These are phyloP conservation scores for Plasmodium yoelii DNA, from an alignment of 169 alveolate genomes.

Conservation along the genomic window DNA sequence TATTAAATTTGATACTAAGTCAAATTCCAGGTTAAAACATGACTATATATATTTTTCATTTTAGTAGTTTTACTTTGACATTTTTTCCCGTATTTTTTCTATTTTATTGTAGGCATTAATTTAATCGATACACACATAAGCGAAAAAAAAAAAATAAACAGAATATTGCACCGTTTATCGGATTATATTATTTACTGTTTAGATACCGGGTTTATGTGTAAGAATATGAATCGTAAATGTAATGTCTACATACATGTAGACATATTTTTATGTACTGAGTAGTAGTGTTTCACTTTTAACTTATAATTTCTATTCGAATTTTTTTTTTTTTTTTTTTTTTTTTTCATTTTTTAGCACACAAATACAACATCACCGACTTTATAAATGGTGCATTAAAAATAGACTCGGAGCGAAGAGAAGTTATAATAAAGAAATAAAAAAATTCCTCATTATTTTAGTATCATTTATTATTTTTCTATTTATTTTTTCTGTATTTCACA, in stretches of 20 bases:
- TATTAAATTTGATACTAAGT: constrained; percentile 29
- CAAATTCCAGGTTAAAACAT: constrained; percentile 21
- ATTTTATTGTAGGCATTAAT: constrained; percentile 26
- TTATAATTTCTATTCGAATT: not conserved
- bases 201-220: constrained; percentile 55
- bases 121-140: constrained; percentile 55
- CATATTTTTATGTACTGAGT: not conserved
- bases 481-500: not conserved
- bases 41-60: not conserved
- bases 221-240: not conserved
- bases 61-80: no score
- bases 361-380: constrained; percentile 43
- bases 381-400: constrained; percentile 35
- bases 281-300: not conserved
- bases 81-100: not conserved
- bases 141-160: constrained; percentile 34
- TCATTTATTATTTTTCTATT: not conserved
- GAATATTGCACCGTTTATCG: constrained; percentile 44
- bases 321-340: not conserved
- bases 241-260: not conserved
- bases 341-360: constrained; percentile 18
- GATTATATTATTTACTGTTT: constrained; percentile 44
- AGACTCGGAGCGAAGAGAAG: constrained; percentile 19
- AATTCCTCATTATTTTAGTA: not conserved
- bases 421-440: not conserved